Evolutionary conservation across 352 stramenopile genomes (phyloP).

Genomic region (Phytophthora kernoviae): DNA sequence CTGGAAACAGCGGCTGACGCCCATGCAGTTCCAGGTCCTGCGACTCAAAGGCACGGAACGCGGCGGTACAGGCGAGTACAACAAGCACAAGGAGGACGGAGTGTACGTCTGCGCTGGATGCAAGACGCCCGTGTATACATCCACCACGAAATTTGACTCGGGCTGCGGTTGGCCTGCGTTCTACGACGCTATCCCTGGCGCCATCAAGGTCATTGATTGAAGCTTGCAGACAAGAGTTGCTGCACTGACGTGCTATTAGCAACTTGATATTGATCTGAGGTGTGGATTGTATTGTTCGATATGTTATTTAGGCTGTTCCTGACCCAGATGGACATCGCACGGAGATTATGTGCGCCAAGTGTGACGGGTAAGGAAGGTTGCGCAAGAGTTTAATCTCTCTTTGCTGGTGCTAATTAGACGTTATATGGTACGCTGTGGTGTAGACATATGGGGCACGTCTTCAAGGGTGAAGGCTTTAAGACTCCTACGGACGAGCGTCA

Average conservation of each 20-base stretch:
- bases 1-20: constrained; percentile 82
- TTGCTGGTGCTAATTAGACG: constrained; percentile 6
- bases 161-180: constrained; percentile 92
- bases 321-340: constrained; percentile 76
- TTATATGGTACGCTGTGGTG: constrained; percentile 11
- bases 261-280: background rate
- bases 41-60: constrained; percentile 92
- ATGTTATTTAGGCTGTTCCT: constrained; percentile 45
- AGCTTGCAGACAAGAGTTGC: no score
- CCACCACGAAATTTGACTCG: constrained; percentile 90
- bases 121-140: constrained; percentile 88
- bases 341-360: constrained; percentile 91
- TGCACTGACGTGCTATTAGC: background rate
- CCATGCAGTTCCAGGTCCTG: constrained; percentile 86
- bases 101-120: constrained; percentile 90
- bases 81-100: constrained; percentile 86
- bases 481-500: constrained; percentile 89
- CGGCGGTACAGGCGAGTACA: constrained; percentile 87
- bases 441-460: constrained; percentile 92
- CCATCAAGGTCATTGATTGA: constrained; percentile 90
- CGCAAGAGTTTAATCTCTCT: background rate
- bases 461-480: constrained; percentile 89
- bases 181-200: constrained; percentile 88
- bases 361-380: constrained; percentile 64
- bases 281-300: background rate